Conservation (phyloP, 163 green algal genomes). For the Scenedesmus sp. region DNA sequence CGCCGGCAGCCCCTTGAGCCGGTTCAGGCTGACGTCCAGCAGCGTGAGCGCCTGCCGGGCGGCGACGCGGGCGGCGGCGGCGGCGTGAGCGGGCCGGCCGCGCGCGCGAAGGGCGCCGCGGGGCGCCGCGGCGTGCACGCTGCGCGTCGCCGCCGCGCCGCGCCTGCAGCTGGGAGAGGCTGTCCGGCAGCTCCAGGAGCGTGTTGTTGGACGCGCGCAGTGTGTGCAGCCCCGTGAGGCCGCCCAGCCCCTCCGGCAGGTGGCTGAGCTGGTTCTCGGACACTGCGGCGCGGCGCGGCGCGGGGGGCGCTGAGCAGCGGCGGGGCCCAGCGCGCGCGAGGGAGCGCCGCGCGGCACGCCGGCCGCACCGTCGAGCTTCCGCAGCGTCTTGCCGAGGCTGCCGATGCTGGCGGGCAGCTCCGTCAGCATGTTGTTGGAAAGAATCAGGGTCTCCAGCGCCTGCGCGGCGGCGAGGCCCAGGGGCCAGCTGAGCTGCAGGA, state of each 20-base stretch:
- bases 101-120: too few relatives aligned
- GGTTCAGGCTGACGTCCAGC: too few relatives aligned
- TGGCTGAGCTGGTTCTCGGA: conserved; percentile 14
- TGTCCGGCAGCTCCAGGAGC: conserved; percentile 35
- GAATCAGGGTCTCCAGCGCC: conserved; percentile 21
- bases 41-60: too few relatives aligned
- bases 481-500: neutral
- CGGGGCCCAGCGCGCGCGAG: too few relatives aligned
- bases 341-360: too few relatives aligned
- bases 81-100: too few relatives aligned
- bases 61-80: too few relatives aligned
- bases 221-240: conserved; percentile 2
- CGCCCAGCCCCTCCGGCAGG: conserved; percentile 37
- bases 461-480: neutral
- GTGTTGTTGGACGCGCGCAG: conserved; percentile 29
- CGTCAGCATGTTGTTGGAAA: conserved; percentile 19
- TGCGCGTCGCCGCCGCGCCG: neutral
- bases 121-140: too few relatives aligned
- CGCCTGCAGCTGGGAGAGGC: conserved; percentile 5
- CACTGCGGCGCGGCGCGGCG: too few relatives aligned
- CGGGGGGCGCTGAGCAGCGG: too few relatives aligned
- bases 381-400: conserved; percentile 29
- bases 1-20: conserved; percentile 12
- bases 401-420: conserved; percentile 34
- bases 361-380: conserved; percentile 41